Percentiles rank a stretch among this genome's conserved stretches.
These are phyloP conservation scores for Dendrocalamus sinicus DNA, from an alignment of 176 grass and related monocot species.

Conservation along the genomic window DNA sequence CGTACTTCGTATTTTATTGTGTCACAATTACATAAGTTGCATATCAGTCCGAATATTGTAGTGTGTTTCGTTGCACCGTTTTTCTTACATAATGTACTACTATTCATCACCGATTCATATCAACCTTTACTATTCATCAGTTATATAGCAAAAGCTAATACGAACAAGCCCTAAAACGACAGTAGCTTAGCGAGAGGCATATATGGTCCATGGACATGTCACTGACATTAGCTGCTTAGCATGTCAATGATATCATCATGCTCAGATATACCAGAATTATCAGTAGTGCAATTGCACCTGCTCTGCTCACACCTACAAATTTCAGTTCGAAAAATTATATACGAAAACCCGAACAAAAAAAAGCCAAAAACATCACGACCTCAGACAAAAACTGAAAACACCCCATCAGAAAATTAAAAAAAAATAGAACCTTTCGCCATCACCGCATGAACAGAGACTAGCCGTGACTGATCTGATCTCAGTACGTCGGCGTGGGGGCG, in stretches of 20 bases:
- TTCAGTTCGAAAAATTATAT: background rate
- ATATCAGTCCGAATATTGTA: too few species aligned
- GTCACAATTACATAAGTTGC: too few species aligned
- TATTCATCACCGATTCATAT: too few species aligned
- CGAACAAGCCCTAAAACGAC: too few species aligned
- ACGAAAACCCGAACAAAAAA: background rate
- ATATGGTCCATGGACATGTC: too few species aligned
- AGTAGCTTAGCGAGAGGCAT: too few species aligned
- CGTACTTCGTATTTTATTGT: too few species aligned
- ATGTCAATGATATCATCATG: background rate
- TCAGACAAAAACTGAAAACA: background rate
- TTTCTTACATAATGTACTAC: too few species aligned
- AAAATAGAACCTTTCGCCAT: background rate
- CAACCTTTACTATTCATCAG: too few species aligned
- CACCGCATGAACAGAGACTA: background rate
- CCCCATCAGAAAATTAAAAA: background rate
- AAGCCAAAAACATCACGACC: background rate
- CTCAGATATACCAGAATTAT: background rate
- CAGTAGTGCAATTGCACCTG: background rate
- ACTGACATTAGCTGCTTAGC: too few species aligned
- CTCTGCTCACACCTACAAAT: conserved; percentile 1
- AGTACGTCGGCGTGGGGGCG: conserved; percentile 55
- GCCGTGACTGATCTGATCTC: background rate
- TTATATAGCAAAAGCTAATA: too few species aligned
- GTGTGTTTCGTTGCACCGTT: too few species aligned